These are phyloP conservation scores for Elaeis oleifera DNA, from an alignment of 202 grass and related monocot genomes.

Conservation along the genomic window DNA sequence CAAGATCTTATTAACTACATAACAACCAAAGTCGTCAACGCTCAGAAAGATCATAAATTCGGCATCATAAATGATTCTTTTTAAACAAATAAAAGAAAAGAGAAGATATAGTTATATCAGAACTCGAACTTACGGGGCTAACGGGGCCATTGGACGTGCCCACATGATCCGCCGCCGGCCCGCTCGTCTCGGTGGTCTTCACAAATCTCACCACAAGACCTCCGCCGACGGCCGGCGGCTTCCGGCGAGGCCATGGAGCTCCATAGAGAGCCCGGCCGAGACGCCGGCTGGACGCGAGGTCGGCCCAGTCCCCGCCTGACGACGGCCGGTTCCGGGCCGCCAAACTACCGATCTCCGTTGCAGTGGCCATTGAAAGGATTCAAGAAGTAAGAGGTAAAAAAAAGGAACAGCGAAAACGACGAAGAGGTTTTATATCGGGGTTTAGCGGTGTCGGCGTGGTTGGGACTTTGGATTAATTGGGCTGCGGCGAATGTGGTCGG, in stretches of 20 bases:
- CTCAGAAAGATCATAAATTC: no score
- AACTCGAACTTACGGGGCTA: not conserved
- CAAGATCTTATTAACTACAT: no score
- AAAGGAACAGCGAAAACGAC: not conserved
- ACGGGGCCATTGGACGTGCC: not conserved
- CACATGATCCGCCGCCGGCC: not conserved
- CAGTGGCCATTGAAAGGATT: not conserved
- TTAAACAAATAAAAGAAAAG: no score
- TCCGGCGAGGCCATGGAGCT: not conserved
- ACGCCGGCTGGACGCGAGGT: not conserved
- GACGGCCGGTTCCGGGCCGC: not conserved
- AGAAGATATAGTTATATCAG: no score
- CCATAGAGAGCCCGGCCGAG: not conserved
- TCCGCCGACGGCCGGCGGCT: not conserved
- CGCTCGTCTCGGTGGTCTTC: slow-evolving; percentile 2
- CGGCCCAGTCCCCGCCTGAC: not conserved
- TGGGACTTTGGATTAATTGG: no score
- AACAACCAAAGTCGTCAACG: no score
- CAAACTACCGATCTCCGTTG: slow-evolving; percentile 2
- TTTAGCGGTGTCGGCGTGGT: not conserved
- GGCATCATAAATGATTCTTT: no score
- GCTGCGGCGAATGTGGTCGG: no score
- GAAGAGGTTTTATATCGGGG: not conserved
- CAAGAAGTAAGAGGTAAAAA: no score
- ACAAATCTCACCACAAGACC: slow-evolving; percentile 5